These are phyloP conservation scores for Trifolium fragiferum DNA, from an alignment of 306 rosid species.

Conservation along the genomic window DNA sequence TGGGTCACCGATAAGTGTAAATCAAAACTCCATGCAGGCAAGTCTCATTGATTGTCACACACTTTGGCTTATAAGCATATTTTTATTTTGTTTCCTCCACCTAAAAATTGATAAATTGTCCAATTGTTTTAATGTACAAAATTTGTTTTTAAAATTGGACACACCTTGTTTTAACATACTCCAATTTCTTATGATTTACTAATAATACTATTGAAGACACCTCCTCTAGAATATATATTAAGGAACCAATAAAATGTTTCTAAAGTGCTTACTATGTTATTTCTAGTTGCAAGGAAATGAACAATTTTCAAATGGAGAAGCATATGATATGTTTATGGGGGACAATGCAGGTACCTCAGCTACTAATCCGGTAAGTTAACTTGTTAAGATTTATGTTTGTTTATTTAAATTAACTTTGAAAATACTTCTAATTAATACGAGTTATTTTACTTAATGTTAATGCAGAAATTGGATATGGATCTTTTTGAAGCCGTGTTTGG, in stretches of 20 bases:
- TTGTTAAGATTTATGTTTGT: neutral
- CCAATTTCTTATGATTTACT: neutral
- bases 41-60: neutral
- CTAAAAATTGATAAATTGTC: neutral
- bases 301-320: neutral
- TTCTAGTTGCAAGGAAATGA: neutral
- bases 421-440: constrained; percentile 11
- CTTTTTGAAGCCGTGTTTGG: constrained; percentile 34
- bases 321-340: neutral
- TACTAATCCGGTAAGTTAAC: constrained; percentile 18
- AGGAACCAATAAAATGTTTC: neutral
- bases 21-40: neutral
- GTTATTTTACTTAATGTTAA: neutral
- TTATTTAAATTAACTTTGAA: constrained; percentile 3
- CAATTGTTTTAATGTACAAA: no score
- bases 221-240: neutral
- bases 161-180: no score
- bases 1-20: neutral
- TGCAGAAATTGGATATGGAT: constrained; percentile 44
- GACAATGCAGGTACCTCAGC: constrained; percentile 4
- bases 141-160: no score
- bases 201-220: neutral
- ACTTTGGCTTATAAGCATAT: neutral
- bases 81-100: neutral
- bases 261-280: neutral